phyloP scores from a whole-genome alignment of 2,329 filamentous ascomycete genomes.

The Emmonsia crescens region DNA sequence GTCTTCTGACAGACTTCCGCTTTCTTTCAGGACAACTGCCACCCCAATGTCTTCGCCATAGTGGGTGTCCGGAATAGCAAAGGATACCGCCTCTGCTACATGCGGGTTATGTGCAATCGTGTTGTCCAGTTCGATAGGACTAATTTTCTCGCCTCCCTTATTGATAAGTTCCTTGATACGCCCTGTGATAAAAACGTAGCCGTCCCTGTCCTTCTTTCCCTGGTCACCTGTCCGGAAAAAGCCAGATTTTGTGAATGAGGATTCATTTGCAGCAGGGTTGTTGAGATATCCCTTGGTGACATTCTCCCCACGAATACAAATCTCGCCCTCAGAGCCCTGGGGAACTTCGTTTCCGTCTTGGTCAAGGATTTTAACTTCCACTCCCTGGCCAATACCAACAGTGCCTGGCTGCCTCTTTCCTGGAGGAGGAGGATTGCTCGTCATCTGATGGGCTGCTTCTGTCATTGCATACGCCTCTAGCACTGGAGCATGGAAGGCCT shows the following conservation, averaged over 20 bases:
- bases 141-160: slow-evolving; percentile 83
- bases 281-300: slow-evolving; percentile 80
- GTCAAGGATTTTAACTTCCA: slow-evolving; percentile 69
- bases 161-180: slow-evolving; percentile 87
- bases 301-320: slow-evolving; percentile 72
- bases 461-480: slow-evolving; percentile 91
- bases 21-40: slow-evolving; percentile 62
- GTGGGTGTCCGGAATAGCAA: slow-evolving; percentile 70
- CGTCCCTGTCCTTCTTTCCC: slow-evolving; percentile 67
- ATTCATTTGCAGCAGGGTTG: slow-evolving; percentile 63
- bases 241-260: slow-evolving; percentile 61
- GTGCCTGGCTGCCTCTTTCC: slow-evolving; percentile 68
- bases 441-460: slow-evolving; percentile 54
- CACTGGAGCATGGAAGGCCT: slow-evolving; percentile 65
- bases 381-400: slow-evolving; percentile 73
- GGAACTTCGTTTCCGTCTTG: slow-evolving; percentile 56
- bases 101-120: slow-evolving; percentile 62
- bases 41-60: slow-evolving; percentile 75
- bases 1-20: slow-evolving; percentile 44
- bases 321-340: slow-evolving; percentile 64
- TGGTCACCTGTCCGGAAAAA: slow-evolving; percentile 87
- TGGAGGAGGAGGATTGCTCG: slow-evolving; percentile 54
- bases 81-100: slow-evolving; percentile 69
- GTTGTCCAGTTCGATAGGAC: slow-evolving; percentile 78
- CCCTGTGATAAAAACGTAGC: slow-evolving; percentile 79